phyloP scores from a whole-genome alignment of 495 filamentous ascomycete genomes.

The Cercophora scortea region DNA sequence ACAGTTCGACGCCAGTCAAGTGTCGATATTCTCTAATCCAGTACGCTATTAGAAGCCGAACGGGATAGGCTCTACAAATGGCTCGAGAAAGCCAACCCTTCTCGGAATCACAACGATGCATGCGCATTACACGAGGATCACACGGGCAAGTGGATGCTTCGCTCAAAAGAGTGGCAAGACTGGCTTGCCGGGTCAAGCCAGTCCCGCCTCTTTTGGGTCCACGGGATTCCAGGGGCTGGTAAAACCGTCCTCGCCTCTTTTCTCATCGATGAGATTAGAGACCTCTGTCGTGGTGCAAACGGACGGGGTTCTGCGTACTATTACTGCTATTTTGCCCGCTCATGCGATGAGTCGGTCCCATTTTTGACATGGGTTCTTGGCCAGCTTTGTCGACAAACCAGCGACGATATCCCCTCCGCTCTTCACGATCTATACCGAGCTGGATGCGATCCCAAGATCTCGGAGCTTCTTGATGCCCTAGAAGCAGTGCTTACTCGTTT shows the following conservation, averaged over 20 bases:
- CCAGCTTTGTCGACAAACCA: conserved; percentile 21
- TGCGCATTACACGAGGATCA: conserved; percentile 1
- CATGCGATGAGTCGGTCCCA: conserved; percentile 22
- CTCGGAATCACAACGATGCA: conserved; percentile 10
- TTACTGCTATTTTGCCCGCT: conserved; percentile 28
- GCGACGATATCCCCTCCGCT: conserved; percentile 9
- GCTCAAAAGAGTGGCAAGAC: conserved; percentile 6
- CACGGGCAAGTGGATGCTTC: conserved; percentile 20
- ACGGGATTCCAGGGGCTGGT: conserved; percentile 34
- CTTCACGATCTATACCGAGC: conserved; percentile 4
- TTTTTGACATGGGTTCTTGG: conserved; percentile 20
- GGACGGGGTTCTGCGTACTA: conserved; percentile 18
- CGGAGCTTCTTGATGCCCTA: conserved; percentile 7
- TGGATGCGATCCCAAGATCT: conserved; percentile 5
- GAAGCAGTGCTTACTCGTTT: not conserved
- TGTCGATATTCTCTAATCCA: too few relatives aligned
- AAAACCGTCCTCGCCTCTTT: conserved; percentile 33
- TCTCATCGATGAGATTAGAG: conserved; percentile 16
- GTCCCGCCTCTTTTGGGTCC: conserved; percentile 22
- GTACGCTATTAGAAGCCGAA: not conserved
- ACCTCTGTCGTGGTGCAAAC: not conserved
- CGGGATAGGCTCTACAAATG: not conserved
- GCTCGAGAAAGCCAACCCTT: conserved; percentile 9
- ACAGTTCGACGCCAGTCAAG: not conserved
- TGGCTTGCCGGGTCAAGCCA: conserved; percentile 11